Conservation (phyloP, 164 flowering plant species). For the Aristolochia fimbriata region DNA sequence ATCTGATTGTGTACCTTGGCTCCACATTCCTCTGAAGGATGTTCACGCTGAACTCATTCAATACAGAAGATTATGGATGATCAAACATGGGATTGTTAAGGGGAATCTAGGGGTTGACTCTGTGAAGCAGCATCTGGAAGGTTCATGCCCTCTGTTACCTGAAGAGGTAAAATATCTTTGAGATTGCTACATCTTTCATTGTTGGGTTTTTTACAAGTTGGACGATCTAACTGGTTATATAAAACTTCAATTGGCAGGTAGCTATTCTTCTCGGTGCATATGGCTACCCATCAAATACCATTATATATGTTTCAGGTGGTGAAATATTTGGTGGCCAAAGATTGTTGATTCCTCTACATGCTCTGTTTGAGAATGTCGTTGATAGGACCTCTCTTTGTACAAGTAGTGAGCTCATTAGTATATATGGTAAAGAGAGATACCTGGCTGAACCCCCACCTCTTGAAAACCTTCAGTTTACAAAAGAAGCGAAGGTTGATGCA, state of each 20-base stretch:
- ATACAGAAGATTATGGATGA: conserved; percentile 84
- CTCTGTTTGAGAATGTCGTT: conserved; percentile 92
- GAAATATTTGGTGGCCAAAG: conserved; percentile 96
- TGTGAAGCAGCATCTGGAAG: conserved; percentile 43
- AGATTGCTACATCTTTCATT: not conserved
- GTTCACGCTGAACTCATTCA: conserved; percentile 92
- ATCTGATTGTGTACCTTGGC: not conserved
- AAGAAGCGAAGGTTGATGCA: conserved; percentile 35
- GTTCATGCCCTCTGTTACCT: conserved; percentile 92
- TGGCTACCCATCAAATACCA: conserved; percentile 82
- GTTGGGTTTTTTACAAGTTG: not conserved
- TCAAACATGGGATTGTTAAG: conserved; percentile 70
- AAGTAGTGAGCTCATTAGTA: conserved; percentile 44
- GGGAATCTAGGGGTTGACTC: conserved; percentile 70
- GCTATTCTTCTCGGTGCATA: conserved; percentile 90
- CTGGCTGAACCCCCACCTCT: conserved; percentile 21
- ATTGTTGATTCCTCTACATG: conserved; percentile 70
- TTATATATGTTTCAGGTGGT: conserved; percentile 84
- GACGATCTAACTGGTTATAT: not conserved
- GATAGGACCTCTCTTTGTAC: conserved; percentile 81
- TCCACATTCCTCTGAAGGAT: conserved; percentile 39
- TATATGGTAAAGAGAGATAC: conserved; percentile 71
- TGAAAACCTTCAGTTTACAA: conserved; percentile 24
- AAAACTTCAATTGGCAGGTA: conserved; percentile 33
- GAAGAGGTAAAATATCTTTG: conserved; percentile 57